Base-by-base conservation (phyloP, 306 rosid genomes). In the Rubus idaeus region DNA sequence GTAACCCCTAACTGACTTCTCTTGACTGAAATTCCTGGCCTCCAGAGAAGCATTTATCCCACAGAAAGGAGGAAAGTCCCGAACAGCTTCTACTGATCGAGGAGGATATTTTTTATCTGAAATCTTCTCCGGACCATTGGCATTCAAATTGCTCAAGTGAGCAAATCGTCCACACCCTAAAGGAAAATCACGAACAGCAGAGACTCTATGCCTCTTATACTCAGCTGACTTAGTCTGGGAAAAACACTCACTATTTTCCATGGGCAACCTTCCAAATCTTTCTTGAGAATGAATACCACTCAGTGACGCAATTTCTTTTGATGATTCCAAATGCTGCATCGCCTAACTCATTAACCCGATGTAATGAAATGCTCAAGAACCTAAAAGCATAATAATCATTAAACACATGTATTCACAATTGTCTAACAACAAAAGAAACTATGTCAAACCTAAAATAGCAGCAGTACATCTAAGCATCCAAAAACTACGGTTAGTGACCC, bases 141-240 rank as follows among this genome's bases (percentile, higher is more conserved):
- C 68, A 30, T 62, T 13, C 44, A 62, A 11, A 26, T 60, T 60
- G 20, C 30, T 23, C 68, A 62, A 35, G 45, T 62, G 44, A 62
- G 68, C 68, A 80, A 23, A 26, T 9, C 79, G 87, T 76, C 98
- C 98, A 85, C 98, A 94, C 11, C 86, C 92, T 3, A 75, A 81
- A 4, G 98, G 97, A 74, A 75, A 94, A 79, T 94, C 92, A 8
- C 95, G 97, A 84, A 85, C 18, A 6, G 91, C 91, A 47, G 87
- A 92, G 75, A 87, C 77, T 78, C 68, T 82, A 18, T 86, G 89
- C 53, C 78, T 73, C 81, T 90, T 89, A 76, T 68, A 87, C 80
- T 69, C 51, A 6, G 84, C 78, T 26, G 44, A 61, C 73, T 50
- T 47, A 17, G 51, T n/a, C 20, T 14, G 73, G 45, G 69, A 73